Evolutionary conservation across 495 filamentous ascomycete genomes (phyloP), one percentile per base, ranked within the genome.

Genomic region (Annulohypoxylon maeteangense): DNA sequence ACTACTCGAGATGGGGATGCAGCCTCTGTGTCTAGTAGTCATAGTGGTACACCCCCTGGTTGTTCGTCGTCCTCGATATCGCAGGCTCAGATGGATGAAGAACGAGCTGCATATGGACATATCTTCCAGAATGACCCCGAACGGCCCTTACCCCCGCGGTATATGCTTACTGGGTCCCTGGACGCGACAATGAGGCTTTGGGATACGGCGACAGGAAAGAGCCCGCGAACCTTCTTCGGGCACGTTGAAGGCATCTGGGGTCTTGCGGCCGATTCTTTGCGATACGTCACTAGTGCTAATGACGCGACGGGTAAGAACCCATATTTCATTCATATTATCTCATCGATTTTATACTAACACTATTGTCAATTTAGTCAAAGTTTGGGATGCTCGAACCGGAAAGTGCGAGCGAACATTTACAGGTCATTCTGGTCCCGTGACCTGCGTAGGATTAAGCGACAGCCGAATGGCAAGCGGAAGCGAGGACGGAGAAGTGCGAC

Each of bases 171-270:
- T 1, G 93, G 92, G 66, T 92, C 92, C 4, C 87, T 99, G 20
- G 95, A 99, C 76, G 89, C 87, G 42, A 97, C 93, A 6, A 93
- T 99, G 66, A 91, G 95, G 11, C 85, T 98, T 29, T 99, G 95
- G 95, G 93, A 98, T 77, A 90, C 93, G 7, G 87, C 87, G 44
- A 93, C 90, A 5, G 94, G 92, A 48, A 83, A 85, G 68, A 97
- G 93, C 74, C 81, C 97, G 8, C 92, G 92, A 57, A 98, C 93
- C 3, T 95, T 97, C 81, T 99, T 98, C 67, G 95, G 95, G 0
- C 95, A 99, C 70, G 83, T 99, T 22, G 95, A 98, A 78, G 95
- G 95, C 23, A 90, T 99, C 22, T 99, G 95, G 95, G 91, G 92
- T 8, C 86, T 99, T 4, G 94, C 92, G 1, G 96, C 92, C 1